These are phyloP conservation scores for Warburgia ugandensis DNA, from an alignment of 164 flowering plant species.

Conservation along the genomic window DNA sequence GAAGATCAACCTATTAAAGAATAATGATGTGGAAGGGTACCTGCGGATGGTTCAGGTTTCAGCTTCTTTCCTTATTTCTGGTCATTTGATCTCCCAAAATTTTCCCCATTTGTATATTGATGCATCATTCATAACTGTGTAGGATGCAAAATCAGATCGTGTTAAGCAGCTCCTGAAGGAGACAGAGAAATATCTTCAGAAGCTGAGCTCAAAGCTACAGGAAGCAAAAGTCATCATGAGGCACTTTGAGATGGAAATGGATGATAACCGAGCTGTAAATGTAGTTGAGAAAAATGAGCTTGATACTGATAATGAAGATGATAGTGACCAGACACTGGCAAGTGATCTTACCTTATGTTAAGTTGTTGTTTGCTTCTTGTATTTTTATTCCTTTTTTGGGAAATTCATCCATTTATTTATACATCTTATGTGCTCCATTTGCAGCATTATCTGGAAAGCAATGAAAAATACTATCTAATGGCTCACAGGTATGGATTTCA, in stretches of 20 bases:
- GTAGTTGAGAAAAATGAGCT: slow-evolving; percentile 46
- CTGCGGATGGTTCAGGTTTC: slow-evolving; percentile 96
- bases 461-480: slow-evolving; percentile 93
- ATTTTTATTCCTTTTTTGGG: neutral
- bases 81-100: neutral
- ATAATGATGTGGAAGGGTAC: slow-evolving; percentile 98
- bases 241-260: slow-evolving; percentile 60
- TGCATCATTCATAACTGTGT: neutral
- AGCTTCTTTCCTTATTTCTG: neutral
- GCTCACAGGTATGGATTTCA: slow-evolving; percentile 73
- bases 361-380: slow-evolving; percentile 1
- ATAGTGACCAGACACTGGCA: slow-evolving; percentile 89
- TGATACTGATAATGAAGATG: slow-evolving; percentile 65
- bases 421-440: slow-evolving; percentile 11
- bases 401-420: neutral
- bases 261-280: slow-evolving; percentile 37
- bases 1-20: slow-evolving; percentile 89
- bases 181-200: slow-evolving; percentile 96
- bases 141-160: slow-evolving; percentile 99
- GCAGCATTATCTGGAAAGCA: slow-evolving; percentile 99
- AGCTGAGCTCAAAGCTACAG: slow-evolving; percentile 81
- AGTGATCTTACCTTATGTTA: too few species aligned
- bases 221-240: slow-evolving; percentile 64
- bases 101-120: neutral
- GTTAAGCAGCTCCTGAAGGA: slow-evolving; percentile 92